A percentile compares a stretch with the other conserved stretches of the same genome.
Conservation (phyloP, 768 basidiomycete genomes). For the Macrocybe gigantea region DNA sequence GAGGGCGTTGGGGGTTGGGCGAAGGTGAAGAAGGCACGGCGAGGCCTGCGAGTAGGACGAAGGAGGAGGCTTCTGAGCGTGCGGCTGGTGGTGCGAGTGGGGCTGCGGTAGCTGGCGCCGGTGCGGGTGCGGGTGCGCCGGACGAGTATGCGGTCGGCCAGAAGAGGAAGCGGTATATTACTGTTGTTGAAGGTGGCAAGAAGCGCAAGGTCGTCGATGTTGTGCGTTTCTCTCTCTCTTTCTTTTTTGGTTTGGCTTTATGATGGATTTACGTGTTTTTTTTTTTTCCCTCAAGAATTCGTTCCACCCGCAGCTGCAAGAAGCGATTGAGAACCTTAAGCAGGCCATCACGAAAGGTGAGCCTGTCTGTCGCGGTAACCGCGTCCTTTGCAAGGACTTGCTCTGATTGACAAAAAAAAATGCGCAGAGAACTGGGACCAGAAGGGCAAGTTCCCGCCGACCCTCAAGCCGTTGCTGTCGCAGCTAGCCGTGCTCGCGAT, state of each 20-base stretch:
- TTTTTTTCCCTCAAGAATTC: conserved; percentile 33
- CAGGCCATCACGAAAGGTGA: conserved; percentile 55
- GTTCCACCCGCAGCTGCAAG: conserved; percentile 70
- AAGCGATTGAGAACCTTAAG: conserved; percentile 54
- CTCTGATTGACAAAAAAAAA: no score
- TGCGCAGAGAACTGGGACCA: conserved; percentile 64
- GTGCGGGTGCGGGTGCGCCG: conserved; percentile 7
- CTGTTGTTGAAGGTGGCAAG: conserved; percentile 56
- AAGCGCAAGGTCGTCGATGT: conserved; percentile 67
- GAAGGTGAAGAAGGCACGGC: background rate
- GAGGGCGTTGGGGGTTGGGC: background rate
- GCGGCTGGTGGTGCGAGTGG: conserved; percentile 7
- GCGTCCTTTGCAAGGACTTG: no score
- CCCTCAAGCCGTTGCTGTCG: conserved; percentile 65
- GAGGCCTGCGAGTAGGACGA: background rate
- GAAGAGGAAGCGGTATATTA: conserved; percentile 50
- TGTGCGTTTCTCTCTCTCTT: conserved; percentile 26
- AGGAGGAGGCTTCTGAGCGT: background rate
- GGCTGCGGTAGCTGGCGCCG: background rate
- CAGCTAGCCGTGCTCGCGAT: conserved; percentile 74
- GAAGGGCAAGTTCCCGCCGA: conserved; percentile 87
- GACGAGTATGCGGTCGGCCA: conserved; percentile 33
- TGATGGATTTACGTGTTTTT: background rate
- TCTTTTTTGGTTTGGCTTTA: background rate
- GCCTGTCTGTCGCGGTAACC: conserved; percentile 1